Evolutionary conservation across 2,329 filamentous ascomycete species (phyloP).

Genomic region (Trichophyton equinum): DNA sequence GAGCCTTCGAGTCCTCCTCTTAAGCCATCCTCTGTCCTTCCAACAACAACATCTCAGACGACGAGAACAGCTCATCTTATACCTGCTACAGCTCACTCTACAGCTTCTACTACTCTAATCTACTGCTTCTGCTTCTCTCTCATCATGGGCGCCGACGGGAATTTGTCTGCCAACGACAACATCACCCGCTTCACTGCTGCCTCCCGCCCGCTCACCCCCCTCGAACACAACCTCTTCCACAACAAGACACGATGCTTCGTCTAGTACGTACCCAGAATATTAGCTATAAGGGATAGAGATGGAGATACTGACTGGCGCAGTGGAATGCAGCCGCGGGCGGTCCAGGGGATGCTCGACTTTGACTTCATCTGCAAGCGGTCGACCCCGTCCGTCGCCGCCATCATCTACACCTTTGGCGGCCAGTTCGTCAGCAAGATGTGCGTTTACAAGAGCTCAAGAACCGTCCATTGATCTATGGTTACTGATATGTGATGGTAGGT

Average conservation of each 20-base stretch:
- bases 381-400: slow-evolving; percentile 91
- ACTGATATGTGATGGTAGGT: slow-evolving; percentile 34
- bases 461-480: too few species aligned
- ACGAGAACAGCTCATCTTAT: too few species aligned
- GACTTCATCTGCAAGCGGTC: slow-evolving; percentile 99
- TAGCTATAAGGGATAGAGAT: background rate
- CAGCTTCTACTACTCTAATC: slow-evolving; percentile 25
- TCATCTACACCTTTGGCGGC: slow-evolving; percentile 99
- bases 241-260: slow-evolving; percentile 99
- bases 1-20: too few species aligned
- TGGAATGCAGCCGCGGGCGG: slow-evolving; percentile 89
- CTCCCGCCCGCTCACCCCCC: slow-evolving; percentile 81
- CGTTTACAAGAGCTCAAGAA: slow-evolving; percentile 14
- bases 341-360: slow-evolving; percentile 94
- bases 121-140: slow-evolving; percentile 22
- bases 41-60: too few species aligned
- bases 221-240: slow-evolving; percentile 88
- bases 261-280: slow-evolving; percentile 47
- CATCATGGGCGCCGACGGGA: slow-evolving; percentile 39
- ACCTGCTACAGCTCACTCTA: background rate
- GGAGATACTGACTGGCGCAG: slow-evolving; percentile 24
- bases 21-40: too few species aligned
- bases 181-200: slow-evolving; percentile 92
- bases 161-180: slow-evolving; percentile 79
- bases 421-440: slow-evolving; percentile 99